Evolutionary conservation across 345 rosid genomes (phyloP).

Genomic region (thale cress (Arabidopsis thaliana)): DNA sequence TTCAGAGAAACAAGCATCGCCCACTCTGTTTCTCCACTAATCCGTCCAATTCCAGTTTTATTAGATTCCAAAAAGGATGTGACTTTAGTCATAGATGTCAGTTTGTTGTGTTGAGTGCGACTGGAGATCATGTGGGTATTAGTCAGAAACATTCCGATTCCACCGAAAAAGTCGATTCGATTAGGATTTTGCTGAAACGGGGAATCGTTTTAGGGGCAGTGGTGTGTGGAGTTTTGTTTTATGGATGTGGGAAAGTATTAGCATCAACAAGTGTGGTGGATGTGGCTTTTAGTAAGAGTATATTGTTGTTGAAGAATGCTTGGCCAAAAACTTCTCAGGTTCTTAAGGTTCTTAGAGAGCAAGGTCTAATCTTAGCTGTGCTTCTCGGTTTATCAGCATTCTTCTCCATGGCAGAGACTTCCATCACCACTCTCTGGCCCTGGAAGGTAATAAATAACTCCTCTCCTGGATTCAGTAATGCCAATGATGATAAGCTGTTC

Average conservation of each 20-base stretch:
- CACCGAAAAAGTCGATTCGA: conserved; percentile 35
- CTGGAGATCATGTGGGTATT: neutral
- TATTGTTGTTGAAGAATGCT: conserved; percentile 56
- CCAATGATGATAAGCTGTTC: neutral
- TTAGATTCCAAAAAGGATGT: neutral
- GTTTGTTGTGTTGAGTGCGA: conserved; percentile 26
- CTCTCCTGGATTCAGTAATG: neutral
- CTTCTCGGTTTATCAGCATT: conserved; percentile 76
- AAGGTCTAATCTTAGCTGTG: conserved; percentile 65
- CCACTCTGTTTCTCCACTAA: conserved; percentile 34
- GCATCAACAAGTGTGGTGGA: conserved; percentile 61
- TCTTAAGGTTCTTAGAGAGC: conserved; percentile 67
- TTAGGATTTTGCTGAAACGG: conserved; percentile 50
- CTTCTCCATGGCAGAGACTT: conserved; percentile 91
- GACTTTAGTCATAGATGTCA: conserved; percentile 23
- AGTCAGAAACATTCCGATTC: conserved; percentile 22
- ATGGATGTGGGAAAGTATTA: conserved; percentile 61
- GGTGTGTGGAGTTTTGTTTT: conserved; percentile 55
- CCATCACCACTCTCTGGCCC: conserved; percentile 83
- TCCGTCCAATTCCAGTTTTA: conserved; percentile 5
- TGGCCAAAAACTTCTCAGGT: conserved; percentile 72
- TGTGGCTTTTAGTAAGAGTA: conserved; percentile 60
- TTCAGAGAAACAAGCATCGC: conserved; percentile 19
- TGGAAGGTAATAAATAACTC: conserved; percentile 61
- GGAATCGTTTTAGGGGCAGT: conserved; percentile 62